A percentile compares a stretch with the other conserved stretches of the same genome.
Conservation (phyloP, 352 stramenopile genomes). For the Globisporangium iwayamae region DNA sequence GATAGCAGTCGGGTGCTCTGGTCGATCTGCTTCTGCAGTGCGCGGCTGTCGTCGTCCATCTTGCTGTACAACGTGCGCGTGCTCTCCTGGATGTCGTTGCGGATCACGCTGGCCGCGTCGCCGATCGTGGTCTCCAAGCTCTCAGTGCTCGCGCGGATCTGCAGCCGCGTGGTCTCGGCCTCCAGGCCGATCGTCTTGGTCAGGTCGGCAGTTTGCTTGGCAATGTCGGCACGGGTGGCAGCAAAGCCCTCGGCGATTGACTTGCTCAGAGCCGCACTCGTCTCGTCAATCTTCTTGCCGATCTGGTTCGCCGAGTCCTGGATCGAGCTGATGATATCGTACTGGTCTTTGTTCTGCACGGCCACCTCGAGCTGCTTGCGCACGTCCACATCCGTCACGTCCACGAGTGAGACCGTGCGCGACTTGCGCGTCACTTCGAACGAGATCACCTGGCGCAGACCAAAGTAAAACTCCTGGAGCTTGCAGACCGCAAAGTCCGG, state of each 20-base stretch:
- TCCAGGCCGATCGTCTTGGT: too few species aligned
- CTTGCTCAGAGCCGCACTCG: neutral
- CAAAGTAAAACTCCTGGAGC: conserved; percentile 17
- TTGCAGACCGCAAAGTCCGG: conserved; percentile 17
- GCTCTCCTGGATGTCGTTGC: conserved; percentile 3
- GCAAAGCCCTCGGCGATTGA: neutral
- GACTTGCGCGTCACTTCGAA: neutral
- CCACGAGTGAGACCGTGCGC: conserved; percentile 5
- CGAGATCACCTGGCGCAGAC: conserved; percentile 10
- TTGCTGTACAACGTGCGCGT: neutral
- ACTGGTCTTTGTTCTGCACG: conserved; percentile 22
- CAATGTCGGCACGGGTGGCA: neutral
- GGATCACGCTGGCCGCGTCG: neutral
- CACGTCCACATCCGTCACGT: conserved; percentile 19
- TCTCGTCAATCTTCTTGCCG: conserved; percentile 12
- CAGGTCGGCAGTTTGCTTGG: too few species aligned
- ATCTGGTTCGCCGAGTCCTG: conserved; percentile 18
- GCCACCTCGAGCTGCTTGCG: conserved; percentile 23
- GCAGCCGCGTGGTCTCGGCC: neutral
- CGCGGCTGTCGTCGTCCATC: neutral
- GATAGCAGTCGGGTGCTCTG: conserved; percentile 2
- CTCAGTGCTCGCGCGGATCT: neutral
- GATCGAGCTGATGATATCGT: conserved; percentile 17
- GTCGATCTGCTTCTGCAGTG: neutral
- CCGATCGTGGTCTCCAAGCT: neutral